Base-by-base conservation (phyloP, 1,139 yeast genomes). In the Yamadazyma dendronema region DNA sequence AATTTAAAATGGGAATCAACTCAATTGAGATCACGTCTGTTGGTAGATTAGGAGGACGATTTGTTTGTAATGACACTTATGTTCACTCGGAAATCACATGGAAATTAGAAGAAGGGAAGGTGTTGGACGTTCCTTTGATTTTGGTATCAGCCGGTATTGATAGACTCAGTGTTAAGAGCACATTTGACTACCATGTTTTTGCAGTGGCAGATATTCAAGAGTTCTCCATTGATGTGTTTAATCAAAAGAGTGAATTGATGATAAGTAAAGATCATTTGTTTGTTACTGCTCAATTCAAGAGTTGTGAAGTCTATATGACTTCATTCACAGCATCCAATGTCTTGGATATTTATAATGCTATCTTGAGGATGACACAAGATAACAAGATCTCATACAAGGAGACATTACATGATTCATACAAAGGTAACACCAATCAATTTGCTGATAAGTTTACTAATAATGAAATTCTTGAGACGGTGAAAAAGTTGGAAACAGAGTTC, bases 181-280 rank as follows among this genome's bases (percentile, higher is more conserved):
- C 92, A 0, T 79, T 90, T 52, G 97, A 92, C 54, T 87, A 81
- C 54, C 96, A 90, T 54, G 79, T 86, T 17, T 88, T 92, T 59
- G 75, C 86, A 13, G 74, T 90, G 36, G 75, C 79, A 1, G 71
- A 72, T 19, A 56, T 84, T 23, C 62, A 68, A 16, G 64, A 67
- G 1, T 64, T 80, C 23, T 66, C 74, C 6, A 61, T 84, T 28
- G 80, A 80, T 29, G 67, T 88, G 24, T 82, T 75, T 54, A 90
- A 90, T 54, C 87, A 84, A 52, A 77, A 74, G 50, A 82, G 76
- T 38, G 66, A 66, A 31, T 52, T 53, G 3, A 54, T 69, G 22
- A 56, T 65, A 3, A 57, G 71, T 19, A 77, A 77, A 39, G 95
- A 88, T 52, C 75, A 78, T 39, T 63, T 90, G 15, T 75, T 75